Evolutionary conservation across 2,329 filamentous ascomycete species (phyloP), one percentile per base, ranked within the genome.

Genomic region (Penicillium sumatraense): DNA sequence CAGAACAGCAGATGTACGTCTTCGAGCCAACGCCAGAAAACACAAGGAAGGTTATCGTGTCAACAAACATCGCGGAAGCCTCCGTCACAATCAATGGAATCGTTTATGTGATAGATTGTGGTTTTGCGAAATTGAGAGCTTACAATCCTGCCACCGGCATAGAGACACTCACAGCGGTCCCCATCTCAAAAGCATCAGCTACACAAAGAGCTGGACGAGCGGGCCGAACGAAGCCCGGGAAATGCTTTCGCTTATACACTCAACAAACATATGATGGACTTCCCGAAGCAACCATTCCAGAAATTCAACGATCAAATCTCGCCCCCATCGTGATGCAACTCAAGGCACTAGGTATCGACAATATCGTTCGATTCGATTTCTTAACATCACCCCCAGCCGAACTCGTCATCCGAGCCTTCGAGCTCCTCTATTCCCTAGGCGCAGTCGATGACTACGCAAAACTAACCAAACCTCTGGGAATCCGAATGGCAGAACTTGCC

Each of bases 31-130:
- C 92, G 2, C 86, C 90, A 0, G 87, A 90, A 57, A 88, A 93
- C 56, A 93, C 88, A 1, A 85, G 95, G 38, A 98, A 98, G 70
- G 89, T 97, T 35, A 90, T 99, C 31, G 88, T 97, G 62, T 89
- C 91, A 3, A 98, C 95, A 55, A 98, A 98, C 70, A 97, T 98
- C 61, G 92, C 95, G 11, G 95, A 99, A 78, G 93, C 95, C 4
- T 96, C 91, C 1, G 89, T 99, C 40, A 98, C 95, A 14, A 96
- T 98, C 53, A 88, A 95, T 50, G 92, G 91, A 2, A 93, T 98
- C 57, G 87, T 92, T 51, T 96, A 91, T 68, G 93, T 99, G 5
- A 79, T 98, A 47, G 95, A 99, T 72, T 88, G 86, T 50, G 95
- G 95, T 1, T 97, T 91, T 69, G 92, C 96, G 62, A 98, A 98